Conservation (phyloP, 768 basidiomycete genomes). For the Mycena alexandri region DNA sequence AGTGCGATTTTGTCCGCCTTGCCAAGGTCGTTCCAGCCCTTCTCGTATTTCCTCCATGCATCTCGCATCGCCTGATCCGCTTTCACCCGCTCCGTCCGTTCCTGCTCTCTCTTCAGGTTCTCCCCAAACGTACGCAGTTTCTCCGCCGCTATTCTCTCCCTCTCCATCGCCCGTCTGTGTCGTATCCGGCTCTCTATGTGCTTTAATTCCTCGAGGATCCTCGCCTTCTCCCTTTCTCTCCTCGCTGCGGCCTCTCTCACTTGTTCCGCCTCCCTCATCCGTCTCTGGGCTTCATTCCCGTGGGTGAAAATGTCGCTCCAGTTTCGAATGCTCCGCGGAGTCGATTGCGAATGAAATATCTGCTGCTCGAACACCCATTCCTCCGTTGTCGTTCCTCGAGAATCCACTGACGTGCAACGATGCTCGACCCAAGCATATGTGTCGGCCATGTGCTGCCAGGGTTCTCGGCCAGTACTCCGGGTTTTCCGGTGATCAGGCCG, state of each 20-base stretch:
- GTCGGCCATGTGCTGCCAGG: slow-evolving; percentile 59
- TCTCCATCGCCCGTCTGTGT: slow-evolving; percentile 63
- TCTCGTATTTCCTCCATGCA: slow-evolving; percentile 76
- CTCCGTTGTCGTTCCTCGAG: slow-evolving; percentile 65
- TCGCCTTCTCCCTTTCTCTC: slow-evolving; percentile 59
- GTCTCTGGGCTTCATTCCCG: slow-evolving; percentile 63
- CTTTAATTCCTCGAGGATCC: slow-evolving; percentile 64
- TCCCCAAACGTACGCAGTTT: slow-evolving; percentile 53
- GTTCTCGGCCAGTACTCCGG: slow-evolving; percentile 19
- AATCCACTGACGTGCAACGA: slow-evolving; percentile 61
- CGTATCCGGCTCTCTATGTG: slow-evolving; percentile 67
- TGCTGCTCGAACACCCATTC: slow-evolving; percentile 77
- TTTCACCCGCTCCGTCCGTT: slow-evolving; percentile 56
- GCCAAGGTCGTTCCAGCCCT: slow-evolving; percentile 68
- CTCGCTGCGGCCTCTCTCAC: slow-evolving; percentile 58
- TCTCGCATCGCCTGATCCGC: slow-evolving; percentile 61
- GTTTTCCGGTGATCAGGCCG: slow-evolving; percentile 1
- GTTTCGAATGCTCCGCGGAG: slow-evolving; percentile 47
- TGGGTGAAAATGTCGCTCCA: slow-evolving; percentile 69
- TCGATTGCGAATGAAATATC: slow-evolving; percentile 51
- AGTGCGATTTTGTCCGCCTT: slow-evolving; percentile 65
- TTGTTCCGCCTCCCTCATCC: slow-evolving; percentile 66
- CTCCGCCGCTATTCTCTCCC: slow-evolving; percentile 61
- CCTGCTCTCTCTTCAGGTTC: slow-evolving; percentile 59
- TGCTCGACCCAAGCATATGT: slow-evolving; percentile 66